Conservation (phyloP, 1,139 yeast genomes). For the Nakaseomyces nivariensis region DNA sequence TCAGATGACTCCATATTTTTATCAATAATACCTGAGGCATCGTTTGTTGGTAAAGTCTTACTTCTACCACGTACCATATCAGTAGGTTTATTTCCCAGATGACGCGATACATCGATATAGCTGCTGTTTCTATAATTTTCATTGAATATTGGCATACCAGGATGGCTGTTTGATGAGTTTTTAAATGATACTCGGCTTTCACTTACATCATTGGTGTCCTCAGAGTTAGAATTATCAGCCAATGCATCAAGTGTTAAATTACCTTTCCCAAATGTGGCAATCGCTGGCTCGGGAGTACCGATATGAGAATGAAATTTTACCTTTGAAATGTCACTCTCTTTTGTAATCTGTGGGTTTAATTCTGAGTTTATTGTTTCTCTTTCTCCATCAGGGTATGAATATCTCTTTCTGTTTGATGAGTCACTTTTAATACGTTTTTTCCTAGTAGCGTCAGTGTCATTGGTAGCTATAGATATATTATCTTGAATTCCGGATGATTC, state of each 20-base stretch:
- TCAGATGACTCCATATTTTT: slow-evolving; percentile 4
- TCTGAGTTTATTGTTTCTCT: slow-evolving; percentile 3
- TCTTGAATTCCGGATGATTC: not conserved
- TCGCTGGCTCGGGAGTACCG: slow-evolving; percentile 34
- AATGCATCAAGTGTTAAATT: slow-evolving; percentile 53
- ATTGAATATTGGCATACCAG: not conserved
- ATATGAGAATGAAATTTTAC: slow-evolving; percentile 50
- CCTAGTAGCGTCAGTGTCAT: slow-evolving; percentile 3
- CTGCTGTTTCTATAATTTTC: slow-evolving; percentile 11
- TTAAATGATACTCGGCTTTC: slow-evolving; percentile 1
- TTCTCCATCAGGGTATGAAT: not conserved
- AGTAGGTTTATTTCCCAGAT: slow-evolving; percentile 6
- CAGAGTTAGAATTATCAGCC: slow-evolving; percentile 16
- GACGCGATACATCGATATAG: slow-evolving; percentile 10
- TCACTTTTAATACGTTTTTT: not conserved
- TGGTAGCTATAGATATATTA: not conserved
- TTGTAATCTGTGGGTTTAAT: not conserved
- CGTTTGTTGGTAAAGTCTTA: slow-evolving; percentile 18
- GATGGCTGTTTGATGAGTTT: slow-evolving; percentile 1
- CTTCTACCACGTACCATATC: slow-evolving; percentile 15
- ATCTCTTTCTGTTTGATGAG: not conserved
- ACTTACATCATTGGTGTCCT: slow-evolving; percentile 1
- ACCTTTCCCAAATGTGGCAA: slow-evolving; percentile 65
- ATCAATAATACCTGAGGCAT: slow-evolving; percentile 4
- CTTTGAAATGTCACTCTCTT: slow-evolving; percentile 14